A percentile compares a stretch with the other conserved stretches of the same genome.
Conservation (phyloP, 2,329 filamentous ascomycete genomes). For the Talaromyces islandicus region DNA sequence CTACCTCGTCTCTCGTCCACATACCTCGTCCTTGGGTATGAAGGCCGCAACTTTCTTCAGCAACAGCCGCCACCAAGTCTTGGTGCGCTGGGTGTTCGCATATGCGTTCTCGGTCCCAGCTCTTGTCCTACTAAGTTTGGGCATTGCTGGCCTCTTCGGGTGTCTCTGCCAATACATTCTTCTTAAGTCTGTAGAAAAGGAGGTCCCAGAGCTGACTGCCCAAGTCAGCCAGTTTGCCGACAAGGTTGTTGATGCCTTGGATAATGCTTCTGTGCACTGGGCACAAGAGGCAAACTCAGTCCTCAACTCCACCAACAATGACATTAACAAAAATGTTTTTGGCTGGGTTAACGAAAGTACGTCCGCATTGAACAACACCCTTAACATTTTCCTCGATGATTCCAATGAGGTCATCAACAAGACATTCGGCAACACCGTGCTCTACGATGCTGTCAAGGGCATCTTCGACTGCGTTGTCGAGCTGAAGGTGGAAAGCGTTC, state of each 20-base stretch:
- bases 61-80: conserved; percentile 59
- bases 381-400: conserved; percentile 73
- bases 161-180: conserved; percentile 78
- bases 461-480: conserved; percentile 83
- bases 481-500: conserved; percentile 76
- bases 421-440: conserved; percentile 76
- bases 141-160: conserved; percentile 72
- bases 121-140: conserved; percentile 79
- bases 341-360: conserved; percentile 84
- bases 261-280: conserved; percentile 71
- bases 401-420: conserved; percentile 68
- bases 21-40: conserved; percentile 67
- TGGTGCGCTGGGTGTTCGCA: conserved; percentile 76
- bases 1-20: conserved; percentile 78
- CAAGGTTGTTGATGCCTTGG: conserved; percentile 66
- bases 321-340: conserved; percentile 79
- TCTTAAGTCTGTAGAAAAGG: conserved; percentile 64
- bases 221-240: conserved; percentile 75
- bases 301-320: conserved; percentile 57
- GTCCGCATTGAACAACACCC: conserved; percentile 72
- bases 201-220: conserved; percentile 67
- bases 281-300: conserved; percentile 68
- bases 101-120: conserved; percentile 82
- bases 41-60: conserved; percentile 59
- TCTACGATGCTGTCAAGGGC: conserved; percentile 70